Base-by-base conservation (phyloP, 2,329 filamentous ascomycete genomes). In the Cercospora zeae-maydis region DNA sequence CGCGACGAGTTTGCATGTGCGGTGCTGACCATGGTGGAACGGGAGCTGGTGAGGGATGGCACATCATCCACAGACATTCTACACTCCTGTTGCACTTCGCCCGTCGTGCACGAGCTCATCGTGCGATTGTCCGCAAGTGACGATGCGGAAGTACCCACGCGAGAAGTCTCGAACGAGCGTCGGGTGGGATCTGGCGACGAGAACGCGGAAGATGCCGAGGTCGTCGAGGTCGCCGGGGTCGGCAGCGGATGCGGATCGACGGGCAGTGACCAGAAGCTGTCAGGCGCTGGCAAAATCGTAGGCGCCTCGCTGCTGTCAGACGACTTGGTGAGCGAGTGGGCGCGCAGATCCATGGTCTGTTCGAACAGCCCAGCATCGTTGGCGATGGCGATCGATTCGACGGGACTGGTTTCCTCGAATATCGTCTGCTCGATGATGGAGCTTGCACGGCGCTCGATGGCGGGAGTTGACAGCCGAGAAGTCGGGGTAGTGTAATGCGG, bases 101-200 rank as follows among this genome's bases (percentile, higher is more conserved):
- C 88, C 75, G 91, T 84, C 5, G 90, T 80, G 33, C 90, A 79
- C 2, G 89, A 91, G 62, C 87, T 86, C 73, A 90, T 88, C 37
- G 82, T 85, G 62, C 86, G 88, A 67, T 89, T 89, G 65, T 92
- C 90, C 0, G 85, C 47, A 88, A 73, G 80, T 0, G 89, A 92
- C 1, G 90, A 93, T 5, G 88, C 86, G 2, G 90, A 87, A 1
- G 90, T 92, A 5, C 89, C 90, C 30, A 92, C 84, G 19, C 88
- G 84, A 58, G 90, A 87, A 1, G 85, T 85, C 66, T 93, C 90
- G 60, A 90, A 87, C 0, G 79, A 81, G 3, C 62, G 87, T 81
- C 63, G 88, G 84, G 71, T 70, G 61, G 78, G 76, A 58, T 88
- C 84, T 0, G 89, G 90, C 4, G 89, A 92, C 1, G 89, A 83